These are phyloP conservation scores for Verticillium isaacii DNA, from an alignment of 2,329 filamentous ascomycete genomes.

Conservation along the genomic window DNA sequence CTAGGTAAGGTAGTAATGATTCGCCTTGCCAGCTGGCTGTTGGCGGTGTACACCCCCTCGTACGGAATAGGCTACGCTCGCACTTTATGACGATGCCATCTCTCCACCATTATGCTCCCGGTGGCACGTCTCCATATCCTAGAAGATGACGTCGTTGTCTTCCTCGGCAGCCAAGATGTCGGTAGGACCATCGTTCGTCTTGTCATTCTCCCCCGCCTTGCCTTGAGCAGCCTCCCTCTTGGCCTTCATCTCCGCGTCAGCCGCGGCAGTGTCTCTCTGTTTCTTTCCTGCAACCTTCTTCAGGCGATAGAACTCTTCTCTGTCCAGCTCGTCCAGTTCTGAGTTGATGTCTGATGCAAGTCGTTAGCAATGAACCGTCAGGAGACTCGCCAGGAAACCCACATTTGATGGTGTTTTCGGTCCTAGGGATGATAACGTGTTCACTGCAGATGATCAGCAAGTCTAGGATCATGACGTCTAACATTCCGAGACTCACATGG, in stretches of 20 bases:
- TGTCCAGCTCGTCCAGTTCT: slow-evolving; percentile 92
- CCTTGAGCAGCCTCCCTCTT: slow-evolving; percentile 34
- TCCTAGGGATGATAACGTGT: slow-evolving; percentile 94
- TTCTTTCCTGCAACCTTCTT: slow-evolving; percentile 88
- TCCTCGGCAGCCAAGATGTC: slow-evolving; percentile 73
- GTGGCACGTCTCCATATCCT: slow-evolving; percentile 1
- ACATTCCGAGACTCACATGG: slow-evolving; percentile 45
- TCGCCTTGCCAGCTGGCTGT: neutral
- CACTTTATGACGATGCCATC: neutral
- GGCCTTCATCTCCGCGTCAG: slow-evolving; percentile 71
- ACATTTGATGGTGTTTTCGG: slow-evolving; percentile 99
- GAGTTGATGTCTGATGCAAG: slow-evolving; percentile 79
- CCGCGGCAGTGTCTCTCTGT: slow-evolving; percentile 67
- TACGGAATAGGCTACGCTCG: neutral
- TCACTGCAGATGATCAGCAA: slow-evolving; percentile 46
- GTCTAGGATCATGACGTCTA: slow-evolving; percentile 38
- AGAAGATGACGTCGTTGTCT: slow-evolving; percentile 86
- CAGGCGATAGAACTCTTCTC: slow-evolving; percentile 95
- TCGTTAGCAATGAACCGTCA: neutral
- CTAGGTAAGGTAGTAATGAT: neutral
- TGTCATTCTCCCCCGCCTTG: slow-evolving; percentile 19
- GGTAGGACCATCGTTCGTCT: slow-evolving; percentile 37
- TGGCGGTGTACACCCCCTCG: neutral
- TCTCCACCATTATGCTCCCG: neutral
- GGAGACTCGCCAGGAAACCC: slow-evolving; percentile 20